Percentiles rank a stretch among this genome's conserved stretches.
These are phyloP conservation scores for Leccinum griseonigrum DNA, from an alignment of 1,284 basidiomycete species.

Conservation along the genomic window DNA sequence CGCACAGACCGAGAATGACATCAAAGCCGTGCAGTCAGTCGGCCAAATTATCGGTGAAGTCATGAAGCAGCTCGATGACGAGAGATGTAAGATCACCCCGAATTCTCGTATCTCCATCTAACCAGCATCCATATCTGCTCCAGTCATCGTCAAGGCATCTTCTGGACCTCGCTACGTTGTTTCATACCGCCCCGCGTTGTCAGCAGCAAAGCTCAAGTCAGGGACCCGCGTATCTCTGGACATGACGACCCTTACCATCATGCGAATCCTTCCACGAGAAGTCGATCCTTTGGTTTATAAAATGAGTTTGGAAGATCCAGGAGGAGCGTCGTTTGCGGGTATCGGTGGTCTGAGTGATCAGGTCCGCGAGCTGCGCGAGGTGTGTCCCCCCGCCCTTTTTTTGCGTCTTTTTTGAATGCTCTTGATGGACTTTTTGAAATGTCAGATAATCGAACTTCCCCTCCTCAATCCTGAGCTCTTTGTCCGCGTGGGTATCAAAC, in stretches of 20 bases:
- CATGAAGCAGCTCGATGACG: slow-evolving; percentile 97
- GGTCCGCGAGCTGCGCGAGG: slow-evolving; percentile 94
- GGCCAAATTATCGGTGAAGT: slow-evolving; percentile 99
- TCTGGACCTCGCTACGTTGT: slow-evolving; percentile 99
- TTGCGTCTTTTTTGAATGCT: background rate
- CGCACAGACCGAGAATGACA: slow-evolving; percentile 97
- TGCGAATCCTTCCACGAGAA: slow-evolving; percentile 97
- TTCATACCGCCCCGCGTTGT: slow-evolving; percentile 92
- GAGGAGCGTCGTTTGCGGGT: slow-evolving; percentile 93
- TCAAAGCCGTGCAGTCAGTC: slow-evolving; percentile 98
- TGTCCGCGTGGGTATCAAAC: slow-evolving; percentile 92
- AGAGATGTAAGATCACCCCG: slow-evolving; percentile 73
- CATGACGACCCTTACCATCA: slow-evolving; percentile 99
- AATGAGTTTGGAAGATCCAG: slow-evolving; percentile 98
- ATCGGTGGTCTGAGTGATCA: slow-evolving; percentile 97
- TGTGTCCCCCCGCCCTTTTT: slow-evolving; percentile 33
- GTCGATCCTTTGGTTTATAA: slow-evolving; percentile 99
- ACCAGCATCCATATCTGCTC: background rate
- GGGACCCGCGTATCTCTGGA: slow-evolving; percentile 97
- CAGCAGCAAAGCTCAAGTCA: slow-evolving; percentile 90
- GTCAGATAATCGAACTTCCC: slow-evolving; percentile 92
- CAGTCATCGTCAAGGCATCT: slow-evolving; percentile 99
- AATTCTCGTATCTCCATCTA: slow-evolving; percentile 2
- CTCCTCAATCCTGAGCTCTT: slow-evolving; percentile 96
- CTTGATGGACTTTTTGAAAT: background rate